Percentiles rank a stretch among this genome's conserved stretches.
Evolutionary conservation across 1,139 yeast species (phyloP).

Genomic region (Nakaseomyces delphensis): DNA sequence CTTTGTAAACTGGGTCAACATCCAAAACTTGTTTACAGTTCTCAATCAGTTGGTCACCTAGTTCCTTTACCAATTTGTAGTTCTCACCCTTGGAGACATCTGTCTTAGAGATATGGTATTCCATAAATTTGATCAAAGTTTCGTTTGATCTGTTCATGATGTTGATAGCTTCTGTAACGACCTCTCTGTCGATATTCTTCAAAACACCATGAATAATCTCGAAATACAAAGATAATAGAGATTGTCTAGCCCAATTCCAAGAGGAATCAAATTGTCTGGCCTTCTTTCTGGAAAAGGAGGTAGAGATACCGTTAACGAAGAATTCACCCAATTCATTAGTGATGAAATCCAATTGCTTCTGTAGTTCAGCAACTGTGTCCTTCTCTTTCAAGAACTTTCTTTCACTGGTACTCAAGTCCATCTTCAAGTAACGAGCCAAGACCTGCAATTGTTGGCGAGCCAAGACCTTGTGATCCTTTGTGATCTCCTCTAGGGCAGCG

Average conservation of each 20-base stretch:
- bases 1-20: constrained; percentile 86
- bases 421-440: constrained; percentile 86
- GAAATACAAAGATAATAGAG: constrained; percentile 84
- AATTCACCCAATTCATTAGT: constrained; percentile 92
- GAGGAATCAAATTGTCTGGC: constrained; percentile 95
- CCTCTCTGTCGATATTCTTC: constrained; percentile 82
- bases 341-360: constrained; percentile 87
- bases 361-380: constrained; percentile 75
- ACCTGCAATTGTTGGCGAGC: constrained; percentile 95
- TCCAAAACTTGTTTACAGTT: constrained; percentile 84
- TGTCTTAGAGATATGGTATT: constrained; percentile 89
- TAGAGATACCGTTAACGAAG: constrained; percentile 84
- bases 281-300: constrained; percentile 83
- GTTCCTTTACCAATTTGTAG: constrained; percentile 77
- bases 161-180: constrained; percentile 91
- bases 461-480: constrained; percentile 78
- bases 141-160: constrained; percentile 97
- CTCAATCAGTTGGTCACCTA: constrained; percentile 90
- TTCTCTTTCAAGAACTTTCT: constrained; percentile 79
- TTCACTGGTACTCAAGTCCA: constrained; percentile 86
- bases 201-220: constrained; percentile 93
- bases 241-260: constrained; percentile 99
- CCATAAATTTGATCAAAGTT: constrained; percentile 90
- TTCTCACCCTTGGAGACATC: constrained; percentile 84
- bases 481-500: constrained; percentile 91